Conservation (phyloP, 1,284 basidiomycete genomes). For the Fomitopsis schrenkii region DNA sequence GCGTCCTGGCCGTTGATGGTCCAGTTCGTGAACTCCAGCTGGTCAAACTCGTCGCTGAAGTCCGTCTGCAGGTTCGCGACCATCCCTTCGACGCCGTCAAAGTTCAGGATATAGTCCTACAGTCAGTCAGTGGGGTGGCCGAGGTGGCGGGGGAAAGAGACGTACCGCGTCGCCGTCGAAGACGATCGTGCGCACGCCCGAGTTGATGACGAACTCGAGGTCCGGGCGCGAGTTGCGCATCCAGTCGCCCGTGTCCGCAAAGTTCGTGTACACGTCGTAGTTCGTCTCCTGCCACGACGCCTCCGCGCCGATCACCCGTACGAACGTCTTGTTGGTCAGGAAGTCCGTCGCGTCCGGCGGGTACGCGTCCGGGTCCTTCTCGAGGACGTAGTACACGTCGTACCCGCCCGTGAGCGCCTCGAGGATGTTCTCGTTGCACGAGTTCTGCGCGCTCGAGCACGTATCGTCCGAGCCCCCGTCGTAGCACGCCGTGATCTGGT, state of each 20-base stretch:
- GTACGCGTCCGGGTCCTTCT: slow-evolving; percentile 48
- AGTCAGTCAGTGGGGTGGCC: background rate
- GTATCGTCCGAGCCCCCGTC: slow-evolving; percentile 39
- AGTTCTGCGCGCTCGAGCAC: slow-evolving; percentile 51
- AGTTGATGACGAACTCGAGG: slow-evolving; percentile 55
- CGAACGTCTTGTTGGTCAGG: slow-evolving; percentile 32
- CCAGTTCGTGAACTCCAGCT: slow-evolving; percentile 42
- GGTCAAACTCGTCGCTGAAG: slow-evolving; percentile 27
- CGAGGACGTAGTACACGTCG: slow-evolving; percentile 50
- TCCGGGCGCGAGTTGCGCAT: slow-evolving; percentile 54
- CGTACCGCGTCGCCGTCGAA: slow-evolving; percentile 56
- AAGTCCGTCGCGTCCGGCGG: slow-evolving; percentile 46
- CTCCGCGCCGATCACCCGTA: slow-evolving; percentile 46
- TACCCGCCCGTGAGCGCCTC: slow-evolving; percentile 43
- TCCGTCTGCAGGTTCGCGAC: slow-evolving; percentile 27
- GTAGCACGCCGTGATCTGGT: slow-evolving; percentile 51
- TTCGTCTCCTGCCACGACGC: slow-evolving; percentile 43
- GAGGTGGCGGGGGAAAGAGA: background rate
- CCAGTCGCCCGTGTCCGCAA: slow-evolving; percentile 59
- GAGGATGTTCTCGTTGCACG: slow-evolving; percentile 53
- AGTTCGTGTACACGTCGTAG: slow-evolving; percentile 47
- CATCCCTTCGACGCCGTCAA: slow-evolving; percentile 58
- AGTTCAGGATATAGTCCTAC: slow-evolving; percentile 57
- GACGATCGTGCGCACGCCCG: slow-evolving; percentile 50
- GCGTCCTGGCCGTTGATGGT: slow-evolving; percentile 46